A percentile compares a stretch with the other conserved stretches of the same genome.
Conservation (phyloP, 2,329 filamentous ascomycete genomes). For the Paecilomyces formosus region DNA sequence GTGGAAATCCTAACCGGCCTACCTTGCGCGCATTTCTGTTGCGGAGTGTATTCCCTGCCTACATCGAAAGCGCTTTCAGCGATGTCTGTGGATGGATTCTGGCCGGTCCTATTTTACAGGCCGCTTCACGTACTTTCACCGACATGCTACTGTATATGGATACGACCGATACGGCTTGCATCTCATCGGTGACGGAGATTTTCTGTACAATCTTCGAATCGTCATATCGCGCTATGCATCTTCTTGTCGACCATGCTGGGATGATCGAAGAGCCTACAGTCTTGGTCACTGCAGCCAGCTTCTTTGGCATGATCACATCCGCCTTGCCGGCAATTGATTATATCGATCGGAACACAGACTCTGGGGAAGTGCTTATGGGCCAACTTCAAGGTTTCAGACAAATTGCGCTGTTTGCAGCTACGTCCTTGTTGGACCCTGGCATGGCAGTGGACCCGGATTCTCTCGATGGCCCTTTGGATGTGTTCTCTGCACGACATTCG, state of each 20-base stretch:
- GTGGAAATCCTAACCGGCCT: conserved; percentile 29
- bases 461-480: not conserved
- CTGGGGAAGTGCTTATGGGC: conserved; percentile 15
- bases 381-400: conserved; percentile 33
- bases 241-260: conserved; percentile 24
- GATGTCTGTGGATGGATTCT: conserved; percentile 45
- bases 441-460: conserved; percentile 5
- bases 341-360: conserved; percentile 30
- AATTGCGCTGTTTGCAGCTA: conserved; percentile 27
- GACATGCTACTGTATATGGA: conserved; percentile 41
- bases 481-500: conserved; percentile 1
- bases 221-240: conserved; percentile 27
- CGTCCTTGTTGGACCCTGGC: conserved; percentile 16
- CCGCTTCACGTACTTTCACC: conserved; percentile 35
- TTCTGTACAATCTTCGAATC: conserved; percentile 33
- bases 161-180: conserved; percentile 30
- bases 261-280: conserved; percentile 32
- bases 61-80: conserved; percentile 43
- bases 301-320: conserved; percentile 35
- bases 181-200: conserved; percentile 27
- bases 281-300: conserved; percentile 29
- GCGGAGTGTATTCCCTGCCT: conserved; percentile 50
- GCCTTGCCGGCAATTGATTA: conserved; percentile 41
- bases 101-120: conserved; percentile 45
- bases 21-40: conserved; percentile 47